Evolutionary conservation across 139 green algal species (phyloP), one percentile per base, ranked within the genome.

Genomic region (Chloropicon primus): DNA sequence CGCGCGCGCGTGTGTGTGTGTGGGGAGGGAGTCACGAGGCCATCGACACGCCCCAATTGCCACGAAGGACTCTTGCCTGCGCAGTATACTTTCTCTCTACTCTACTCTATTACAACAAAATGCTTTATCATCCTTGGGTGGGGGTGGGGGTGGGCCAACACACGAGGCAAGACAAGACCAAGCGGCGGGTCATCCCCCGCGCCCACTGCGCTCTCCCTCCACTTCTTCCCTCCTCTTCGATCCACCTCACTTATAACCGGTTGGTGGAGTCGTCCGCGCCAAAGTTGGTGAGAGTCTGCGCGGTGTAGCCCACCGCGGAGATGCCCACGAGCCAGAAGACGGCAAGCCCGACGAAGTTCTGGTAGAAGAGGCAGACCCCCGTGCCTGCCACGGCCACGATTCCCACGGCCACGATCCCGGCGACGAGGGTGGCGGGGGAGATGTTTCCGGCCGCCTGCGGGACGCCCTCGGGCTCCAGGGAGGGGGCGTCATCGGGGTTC

Each of bases 331-430:
- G 41, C 41, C 41, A 62, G 41, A 62, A 62, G 10, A 62, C 41
- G 10, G 41, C 41, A 5, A 62, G 41, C 5, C 71, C 71, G 23
- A 74, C 71, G 5, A 10, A 27, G 74, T 78, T 78, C 74, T 78
- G 23, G 74, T 73, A 78, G 80, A 91, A 92, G 74, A 93, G 80
- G 2, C 77, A 80, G 5, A 85, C 81, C 0, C 86, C 89, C 2
- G 88, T 89, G 22, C 88, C 89, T 22, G 86, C 85, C 1, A 90
- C 87, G 1, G 82, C 85, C 1, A 88, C 77, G 26, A 84, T 83
- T 54, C 79, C 85, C 0, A 91, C 72, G 21, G 83, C 88, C 21
- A 90, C 22, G 25, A 26, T 78, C 10, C 27, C 27, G 27, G 25
- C 25, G 5, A 26, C 74, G 21, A 78, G 28, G 10, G 74, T 78